These are phyloP conservation scores for Bryoerythrophyllum caledonicum DNA, from an alignment of 225 moss, liverwort and hornwort genomes.

Conservation along the genomic window DNA sequence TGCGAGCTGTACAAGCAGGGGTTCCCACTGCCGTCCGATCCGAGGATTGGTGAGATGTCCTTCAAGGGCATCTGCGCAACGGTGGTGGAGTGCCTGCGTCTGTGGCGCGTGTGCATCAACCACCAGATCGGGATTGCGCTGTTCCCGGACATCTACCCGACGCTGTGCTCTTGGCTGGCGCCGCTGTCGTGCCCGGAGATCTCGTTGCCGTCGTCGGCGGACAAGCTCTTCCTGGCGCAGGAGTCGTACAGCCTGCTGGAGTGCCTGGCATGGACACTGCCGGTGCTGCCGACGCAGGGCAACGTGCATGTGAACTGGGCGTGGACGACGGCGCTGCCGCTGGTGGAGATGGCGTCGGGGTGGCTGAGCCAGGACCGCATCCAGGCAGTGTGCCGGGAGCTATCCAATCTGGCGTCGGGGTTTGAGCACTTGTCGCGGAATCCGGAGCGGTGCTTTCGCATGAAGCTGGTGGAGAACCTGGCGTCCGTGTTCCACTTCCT, in stretches of 20 bases:
- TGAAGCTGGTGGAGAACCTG: conserved; percentile 43
- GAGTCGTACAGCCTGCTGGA: conserved; percentile 80
- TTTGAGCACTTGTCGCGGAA: neutral
- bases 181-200: conserved; percentile 57
- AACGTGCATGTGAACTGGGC: conserved; percentile 60
- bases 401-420: neutral
- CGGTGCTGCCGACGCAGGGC: conserved; percentile 43
- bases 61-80: conserved; percentile 43
- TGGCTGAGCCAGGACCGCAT: conserved; percentile 68
- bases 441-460: conserved; percentile 12
- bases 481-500: conserved; percentile 76
- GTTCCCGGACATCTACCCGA: conserved; percentile 73
- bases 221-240: conserved; percentile 44
- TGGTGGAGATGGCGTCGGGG: conserved; percentile 71
- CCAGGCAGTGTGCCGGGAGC: conserved; percentile 24
- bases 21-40: conserved; percentile 32
- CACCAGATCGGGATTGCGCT: conserved; percentile 70
- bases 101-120: conserved; percentile 84
- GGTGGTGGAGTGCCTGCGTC: conserved; percentile 60
- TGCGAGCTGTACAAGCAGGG: conserved; percentile 60
- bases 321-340: conserved; percentile 71
- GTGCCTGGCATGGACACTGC: conserved; percentile 72
- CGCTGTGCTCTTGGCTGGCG: conserved; percentile 70
- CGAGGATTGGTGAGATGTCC: conserved; percentile 30
- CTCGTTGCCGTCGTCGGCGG: conserved; percentile 24